These are phyloP conservation scores for Lizonia empirigonia DNA, from an alignment of 2,329 filamentous ascomycete genomes.

Conservation along the genomic window DNA sequence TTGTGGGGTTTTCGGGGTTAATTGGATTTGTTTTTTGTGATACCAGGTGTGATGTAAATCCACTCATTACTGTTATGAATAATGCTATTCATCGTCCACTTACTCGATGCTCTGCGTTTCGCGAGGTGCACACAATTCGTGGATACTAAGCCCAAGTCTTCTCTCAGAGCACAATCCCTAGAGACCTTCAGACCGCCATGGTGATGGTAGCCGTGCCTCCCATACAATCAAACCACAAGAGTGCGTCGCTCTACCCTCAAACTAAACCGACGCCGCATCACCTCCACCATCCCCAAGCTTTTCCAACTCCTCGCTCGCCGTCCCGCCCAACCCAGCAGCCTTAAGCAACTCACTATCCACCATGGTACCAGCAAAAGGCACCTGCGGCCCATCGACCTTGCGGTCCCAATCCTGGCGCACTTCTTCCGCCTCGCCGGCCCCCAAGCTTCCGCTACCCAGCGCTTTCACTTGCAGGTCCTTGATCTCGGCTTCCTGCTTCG, in stretches of 20 bases:
- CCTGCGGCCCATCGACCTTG: slow-evolving; percentile 26
- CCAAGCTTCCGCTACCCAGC: slow-evolving; percentile 24
- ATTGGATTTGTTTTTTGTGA: not conserved
- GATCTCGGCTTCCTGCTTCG: slow-evolving; percentile 22
- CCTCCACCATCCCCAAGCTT: slow-evolving; percentile 13
- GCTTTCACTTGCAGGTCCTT: slow-evolving; percentile 23
- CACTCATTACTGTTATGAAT: slow-evolving; percentile 8
- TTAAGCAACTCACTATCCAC: slow-evolving; percentile 40
- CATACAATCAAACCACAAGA: no score
- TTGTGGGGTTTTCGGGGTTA: not conserved
- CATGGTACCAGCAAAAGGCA: slow-evolving; percentile 39
- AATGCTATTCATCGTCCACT: not conserved
- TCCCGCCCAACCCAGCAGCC: slow-evolving; percentile 34
- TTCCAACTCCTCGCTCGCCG: slow-evolving; percentile 24
- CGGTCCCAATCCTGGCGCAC: slow-evolving; percentile 27
- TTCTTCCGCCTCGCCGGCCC: slow-evolving; percentile 20
- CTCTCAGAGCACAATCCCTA: no score
- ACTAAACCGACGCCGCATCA: not conserved
- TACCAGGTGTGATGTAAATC: slow-evolving; percentile 18
- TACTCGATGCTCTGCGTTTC: not conserved
- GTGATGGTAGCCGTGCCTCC: no score
- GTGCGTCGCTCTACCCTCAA: no score
- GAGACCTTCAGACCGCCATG: no score
- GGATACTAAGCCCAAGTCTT: no score
- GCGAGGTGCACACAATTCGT: not conserved